A percentile compares a stretch with the other conserved stretches of the same genome.
These are phyloP conservation scores for Haplosporangium gracile DNA, from an alignment of 192 early-diverging fungal species.

Conservation along the genomic window DNA sequence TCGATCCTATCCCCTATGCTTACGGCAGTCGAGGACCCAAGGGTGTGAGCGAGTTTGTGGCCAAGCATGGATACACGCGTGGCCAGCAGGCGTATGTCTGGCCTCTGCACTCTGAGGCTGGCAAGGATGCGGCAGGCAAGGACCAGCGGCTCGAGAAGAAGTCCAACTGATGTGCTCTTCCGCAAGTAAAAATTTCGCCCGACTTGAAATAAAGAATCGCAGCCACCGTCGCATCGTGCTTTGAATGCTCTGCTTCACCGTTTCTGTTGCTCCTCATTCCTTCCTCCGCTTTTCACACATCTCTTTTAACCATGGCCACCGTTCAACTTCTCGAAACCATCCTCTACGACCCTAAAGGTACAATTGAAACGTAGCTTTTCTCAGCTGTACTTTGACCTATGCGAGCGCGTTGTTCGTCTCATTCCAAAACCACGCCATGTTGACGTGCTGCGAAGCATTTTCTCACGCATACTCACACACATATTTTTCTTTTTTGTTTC, in stretches of 20 bases:
- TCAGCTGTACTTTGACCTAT: too few species aligned
- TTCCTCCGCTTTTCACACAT: background rate
- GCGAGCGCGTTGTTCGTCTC: too few species aligned
- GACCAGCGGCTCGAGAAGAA: conserved; percentile 23
- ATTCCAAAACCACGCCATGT: background rate
- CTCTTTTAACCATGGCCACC: conserved; percentile 14
- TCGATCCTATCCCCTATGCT: conserved; percentile 76
- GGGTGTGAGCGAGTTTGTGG: conserved; percentile 80
- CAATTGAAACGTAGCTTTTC: background rate
- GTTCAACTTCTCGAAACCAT: conserved; percentile 46
- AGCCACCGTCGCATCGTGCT: too few species aligned
- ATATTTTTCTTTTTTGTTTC: background rate
- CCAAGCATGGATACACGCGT: conserved; percentile 65
- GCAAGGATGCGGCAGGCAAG: conserved; percentile 31
- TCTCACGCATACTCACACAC: background rate
- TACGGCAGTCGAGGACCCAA: conserved; percentile 90
- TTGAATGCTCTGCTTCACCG: background rate
- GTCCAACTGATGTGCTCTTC: background rate
- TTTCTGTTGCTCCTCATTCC: background rate
- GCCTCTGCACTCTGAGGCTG: conserved; percentile 53
- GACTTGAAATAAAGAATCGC: background rate
- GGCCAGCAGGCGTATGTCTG: conserved; percentile 61
- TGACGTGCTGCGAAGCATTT: too few species aligned
- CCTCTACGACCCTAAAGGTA: conserved; percentile 50
- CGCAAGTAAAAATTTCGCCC: background rate